Evolutionary conservation across 345 rosid species (phyloP).

Genomic region (Tarenaya hassleriana): DNA sequence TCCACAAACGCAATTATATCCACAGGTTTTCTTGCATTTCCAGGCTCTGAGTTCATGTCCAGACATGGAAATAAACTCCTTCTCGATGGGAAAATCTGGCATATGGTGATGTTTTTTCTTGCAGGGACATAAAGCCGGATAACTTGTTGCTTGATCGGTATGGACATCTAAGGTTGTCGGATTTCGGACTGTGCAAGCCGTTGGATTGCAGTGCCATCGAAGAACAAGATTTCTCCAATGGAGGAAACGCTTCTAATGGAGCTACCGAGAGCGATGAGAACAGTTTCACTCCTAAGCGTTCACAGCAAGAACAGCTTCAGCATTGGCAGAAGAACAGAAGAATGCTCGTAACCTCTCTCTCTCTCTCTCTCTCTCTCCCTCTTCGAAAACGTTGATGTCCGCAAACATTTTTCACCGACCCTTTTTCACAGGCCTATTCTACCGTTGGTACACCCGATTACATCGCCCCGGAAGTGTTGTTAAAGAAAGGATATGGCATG

Average conservation of each 20-base stretch:
- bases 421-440: slow-evolving; percentile 60
- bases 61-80: too few species aligned
- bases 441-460: slow-evolving; percentile 96
- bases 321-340: slow-evolving; percentile 96
- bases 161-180: slow-evolving; percentile 88
- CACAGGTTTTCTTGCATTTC: slow-evolving; percentile 50
- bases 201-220: slow-evolving; percentile 74
- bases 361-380: background rate
- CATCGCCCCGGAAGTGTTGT: slow-evolving; percentile 87
- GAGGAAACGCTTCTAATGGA: slow-evolving; percentile 34
- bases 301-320: slow-evolving; percentile 82
- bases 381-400: background rate
- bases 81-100: too few species aligned
- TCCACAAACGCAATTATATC: slow-evolving; percentile 84
- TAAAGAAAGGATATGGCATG: slow-evolving; percentile 94
- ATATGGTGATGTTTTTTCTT: slow-evolving; percentile 17
- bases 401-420: slow-evolving; percentile 4
- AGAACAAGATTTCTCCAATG: slow-evolving; percentile 60
- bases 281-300: slow-evolving; percentile 50
- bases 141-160: slow-evolving; percentile 79
- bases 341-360: slow-evolving; percentile 55
- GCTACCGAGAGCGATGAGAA: slow-evolving; percentile 33
- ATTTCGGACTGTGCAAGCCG: slow-evolving; percentile 95
- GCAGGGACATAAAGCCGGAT: slow-evolving; percentile 92
- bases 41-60: too few species aligned